phyloP scores from a whole-genome alignment of 108 stramenopile species.

The Fistulifera solaris region DNA sequence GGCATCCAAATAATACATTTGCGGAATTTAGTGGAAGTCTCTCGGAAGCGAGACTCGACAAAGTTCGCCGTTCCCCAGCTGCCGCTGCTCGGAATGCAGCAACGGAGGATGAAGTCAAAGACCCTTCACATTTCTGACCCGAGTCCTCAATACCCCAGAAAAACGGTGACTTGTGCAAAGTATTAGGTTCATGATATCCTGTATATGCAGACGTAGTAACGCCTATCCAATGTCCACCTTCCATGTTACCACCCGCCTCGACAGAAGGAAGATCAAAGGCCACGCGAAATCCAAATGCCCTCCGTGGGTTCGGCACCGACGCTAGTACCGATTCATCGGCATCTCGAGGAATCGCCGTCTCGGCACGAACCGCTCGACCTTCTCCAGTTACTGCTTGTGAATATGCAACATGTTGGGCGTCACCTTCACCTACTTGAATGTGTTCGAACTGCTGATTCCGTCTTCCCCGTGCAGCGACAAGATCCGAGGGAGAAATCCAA shows the following conservation, averaged over 20 bases:
- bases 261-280: slow-evolving; percentile 29
- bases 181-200: slow-evolving; percentile 25
- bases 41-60: slow-evolving; percentile 5
- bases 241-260: slow-evolving; percentile 21
- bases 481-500: slow-evolving; percentile 22
- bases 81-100: slow-evolving; percentile 6
- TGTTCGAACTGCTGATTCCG: slow-evolving; percentile 6
- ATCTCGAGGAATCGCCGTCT: slow-evolving; percentile 17
- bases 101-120: neutral
- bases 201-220: slow-evolving; percentile 36
- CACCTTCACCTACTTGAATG: slow-evolving; percentile 19
- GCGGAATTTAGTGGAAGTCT: slow-evolving; percentile 24
- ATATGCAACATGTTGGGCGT: slow-evolving; percentile 17
- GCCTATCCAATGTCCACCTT: slow-evolving; percentile 41
- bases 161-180: slow-evolving; percentile 29
- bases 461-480: slow-evolving; percentile 10
- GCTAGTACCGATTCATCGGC: neutral
- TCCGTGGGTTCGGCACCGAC: slow-evolving; percentile 4
- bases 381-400: slow-evolving; percentile 27
- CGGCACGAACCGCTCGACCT: slow-evolving; percentile 21
- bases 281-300: slow-evolving; percentile 29
- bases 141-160: slow-evolving; percentile 47
- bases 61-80: neutral
- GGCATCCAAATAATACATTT: slow-evolving; percentile 28
- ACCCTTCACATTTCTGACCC: slow-evolving; percentile 33